These are phyloP conservation scores for Debaryomyces udenii DNA, from an alignment of 1,139 yeast species.

Conservation along the genomic window DNA sequence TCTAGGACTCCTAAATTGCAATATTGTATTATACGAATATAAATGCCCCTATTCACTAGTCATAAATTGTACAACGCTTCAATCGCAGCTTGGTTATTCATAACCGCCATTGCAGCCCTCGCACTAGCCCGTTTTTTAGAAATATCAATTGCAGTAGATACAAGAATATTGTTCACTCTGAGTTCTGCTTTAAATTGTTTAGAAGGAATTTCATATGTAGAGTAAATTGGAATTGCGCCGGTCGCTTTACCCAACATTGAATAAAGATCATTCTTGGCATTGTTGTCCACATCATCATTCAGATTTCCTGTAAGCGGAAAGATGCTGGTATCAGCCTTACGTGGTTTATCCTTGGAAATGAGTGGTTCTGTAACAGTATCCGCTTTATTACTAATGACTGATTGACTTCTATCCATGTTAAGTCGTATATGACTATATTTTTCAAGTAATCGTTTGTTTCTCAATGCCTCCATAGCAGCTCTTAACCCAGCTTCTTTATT, in stretches of 20 bases:
- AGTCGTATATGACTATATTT: conserved; percentile 64
- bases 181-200: conserved; percentile 40
- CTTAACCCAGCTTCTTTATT: conserved; percentile 68
- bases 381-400: conserved; percentile 22
- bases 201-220: conserved; percentile 30
- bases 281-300: conserved; percentile 31
- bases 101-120: conserved; percentile 49
- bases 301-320: conserved; percentile 36
- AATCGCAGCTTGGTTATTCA: conserved; percentile 36
- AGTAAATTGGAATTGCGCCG: conserved; percentile 47
- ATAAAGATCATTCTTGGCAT: conserved; percentile 47
- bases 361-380: conserved; percentile 1
- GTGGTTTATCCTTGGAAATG: neutral
- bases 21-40: too few relatives aligned
- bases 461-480: conserved; percentile 73
- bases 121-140: conserved; percentile 50
- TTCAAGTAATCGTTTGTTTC: conserved; percentile 61
- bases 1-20: too few relatives aligned
- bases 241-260: conserved; percentile 43
- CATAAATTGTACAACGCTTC: conserved; percentile 13
- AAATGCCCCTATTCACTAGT: neutral
- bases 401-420: conserved; percentile 58
- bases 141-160: conserved; percentile 44
- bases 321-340: conserved; percentile 2
- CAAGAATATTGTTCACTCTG: conserved; percentile 34